Evolutionary conservation across 805 yeast species (phyloP).

Genomic region (Kuraishia hungarica): DNA sequence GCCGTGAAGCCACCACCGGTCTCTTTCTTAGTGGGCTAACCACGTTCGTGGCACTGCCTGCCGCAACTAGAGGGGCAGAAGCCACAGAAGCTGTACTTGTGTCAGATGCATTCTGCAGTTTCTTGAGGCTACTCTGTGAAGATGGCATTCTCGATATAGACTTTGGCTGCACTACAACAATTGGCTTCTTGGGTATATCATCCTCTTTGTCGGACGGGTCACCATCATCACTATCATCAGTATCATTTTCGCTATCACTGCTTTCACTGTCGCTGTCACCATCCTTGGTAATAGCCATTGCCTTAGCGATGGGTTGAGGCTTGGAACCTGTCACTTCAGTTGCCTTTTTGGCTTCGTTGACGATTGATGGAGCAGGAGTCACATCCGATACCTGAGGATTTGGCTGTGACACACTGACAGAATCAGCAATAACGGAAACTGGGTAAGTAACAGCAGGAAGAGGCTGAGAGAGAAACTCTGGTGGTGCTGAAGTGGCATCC

Average conservation of each 20-base stretch:
- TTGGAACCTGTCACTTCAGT: not conserved
- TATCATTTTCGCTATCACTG: constrained; percentile 2
- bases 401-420: no score
- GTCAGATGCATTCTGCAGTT: not conserved
- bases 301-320: not conserved
- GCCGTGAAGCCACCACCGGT: not conserved
- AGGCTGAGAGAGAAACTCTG: not conserved
- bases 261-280: constrained; percentile 4
- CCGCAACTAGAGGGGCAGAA: not conserved
- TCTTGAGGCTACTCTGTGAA: not conserved
- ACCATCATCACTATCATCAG: not conserved
- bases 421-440: no score
- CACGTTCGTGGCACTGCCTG: not conserved
- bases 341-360: no score
- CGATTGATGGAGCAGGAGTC: no score
- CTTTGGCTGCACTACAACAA: not conserved
- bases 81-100: not conserved
- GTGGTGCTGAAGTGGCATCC: not conserved
- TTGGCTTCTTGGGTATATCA: not conserved
- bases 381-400: no score
- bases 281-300: not conserved
- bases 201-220: not conserved
- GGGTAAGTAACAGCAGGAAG: not conserved
- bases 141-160: not conserved
- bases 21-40: not conserved